phyloP scores from a whole-genome alignment of 306 rosid genomes.

The Quercus engelmannii region DNA sequence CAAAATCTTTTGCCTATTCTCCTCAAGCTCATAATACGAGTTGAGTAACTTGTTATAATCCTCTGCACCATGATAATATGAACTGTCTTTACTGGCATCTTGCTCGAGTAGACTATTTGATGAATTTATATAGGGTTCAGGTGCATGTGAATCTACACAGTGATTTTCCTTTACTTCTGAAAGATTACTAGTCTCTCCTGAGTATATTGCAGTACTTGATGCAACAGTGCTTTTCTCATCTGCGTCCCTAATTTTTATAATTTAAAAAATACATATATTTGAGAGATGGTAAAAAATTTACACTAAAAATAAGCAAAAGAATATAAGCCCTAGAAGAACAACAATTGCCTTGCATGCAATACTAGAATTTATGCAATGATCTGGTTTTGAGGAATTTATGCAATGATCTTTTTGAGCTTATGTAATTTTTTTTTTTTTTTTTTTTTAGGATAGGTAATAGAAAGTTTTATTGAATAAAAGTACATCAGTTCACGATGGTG shows the following conservation, averaged over 20 bases:
- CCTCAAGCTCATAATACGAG: slow-evolving; percentile 78
- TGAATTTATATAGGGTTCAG: slow-evolving; percentile 31
- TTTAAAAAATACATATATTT: slow-evolving; percentile 4
- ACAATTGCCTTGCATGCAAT: not conserved
- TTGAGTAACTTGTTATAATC: slow-evolving; percentile 57
- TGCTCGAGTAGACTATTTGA: slow-evolving; percentile 22
- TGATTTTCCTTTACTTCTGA: slow-evolving; percentile 38
- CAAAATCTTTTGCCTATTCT: slow-evolving; percentile 63
- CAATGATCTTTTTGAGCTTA: not conserved
- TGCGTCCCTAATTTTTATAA: slow-evolving; percentile 32
- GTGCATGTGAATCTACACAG: slow-evolving; percentile 19
- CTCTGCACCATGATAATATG: slow-evolving; percentile 35
- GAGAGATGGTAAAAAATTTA: not conserved
- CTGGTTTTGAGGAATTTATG: not conserved
- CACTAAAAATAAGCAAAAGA: not conserved
- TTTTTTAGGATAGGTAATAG: too few relatives aligned
- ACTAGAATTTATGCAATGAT: not conserved
- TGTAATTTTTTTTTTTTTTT: too few relatives aligned
- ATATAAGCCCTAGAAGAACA: not conserved
- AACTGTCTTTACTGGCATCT: slow-evolving; percentile 29
- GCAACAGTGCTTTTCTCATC: slow-evolving; percentile 31
- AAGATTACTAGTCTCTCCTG: slow-evolving; percentile 32
- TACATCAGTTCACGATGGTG: too few relatives aligned
- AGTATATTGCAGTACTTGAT: slow-evolving; percentile 20
- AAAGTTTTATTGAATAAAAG: too few relatives aligned